Percentiles rank a stretch among this genome's conserved stretches.
Evolutionary conservation across 1,139 yeast species (phyloP).

Genomic region (Entelexis sorbosivorans): DNA sequence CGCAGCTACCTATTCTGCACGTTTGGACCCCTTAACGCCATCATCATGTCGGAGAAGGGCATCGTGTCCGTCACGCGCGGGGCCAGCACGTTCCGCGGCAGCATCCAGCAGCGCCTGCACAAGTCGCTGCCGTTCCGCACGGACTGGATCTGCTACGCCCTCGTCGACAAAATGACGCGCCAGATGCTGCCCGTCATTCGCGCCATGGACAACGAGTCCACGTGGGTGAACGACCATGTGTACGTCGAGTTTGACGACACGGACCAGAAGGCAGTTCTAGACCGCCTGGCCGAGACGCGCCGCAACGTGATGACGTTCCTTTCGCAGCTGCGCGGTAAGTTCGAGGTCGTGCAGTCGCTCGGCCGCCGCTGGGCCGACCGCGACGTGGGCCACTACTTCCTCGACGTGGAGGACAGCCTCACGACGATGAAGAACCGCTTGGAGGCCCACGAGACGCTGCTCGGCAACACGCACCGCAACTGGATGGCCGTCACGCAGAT

Average conservation of each 20-base stretch:
- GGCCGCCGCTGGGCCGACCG: background rate
- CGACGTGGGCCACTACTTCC: background rate
- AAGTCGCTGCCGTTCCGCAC: background rate
- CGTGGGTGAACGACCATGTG: slow-evolving; percentile 10
- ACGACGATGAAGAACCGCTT: slow-evolving; percentile 5
- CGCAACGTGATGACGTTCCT: background rate
- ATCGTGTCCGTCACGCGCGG: background rate
- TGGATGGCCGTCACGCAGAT: slow-evolving; percentile 15
- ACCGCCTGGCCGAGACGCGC: slow-evolving; percentile 5
- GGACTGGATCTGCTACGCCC: slow-evolving; percentile 8
- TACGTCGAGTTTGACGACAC: slow-evolving; percentile 7
- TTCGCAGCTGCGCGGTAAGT: background rate
- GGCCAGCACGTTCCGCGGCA: background rate
- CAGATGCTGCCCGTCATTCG: background rate
- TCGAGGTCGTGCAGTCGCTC: slow-evolving; percentile 3
- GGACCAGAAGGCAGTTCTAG: slow-evolving; percentile 1
- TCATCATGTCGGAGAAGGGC: background rate
- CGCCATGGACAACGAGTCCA: background rate
- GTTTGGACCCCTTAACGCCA: background rate
- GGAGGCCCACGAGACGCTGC: slow-evolving; percentile 7
- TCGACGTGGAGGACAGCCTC: slow-evolving; percentile 2
- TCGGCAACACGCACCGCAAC: slow-evolving; percentile 10
- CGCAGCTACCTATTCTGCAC: background rate
- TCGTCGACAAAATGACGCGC: background rate
- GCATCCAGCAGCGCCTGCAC: slow-evolving; percentile 1